Conservation (phyloP, 1,284 basidiomycete genomes). For the Hypsizygus ulmarius region DNA sequence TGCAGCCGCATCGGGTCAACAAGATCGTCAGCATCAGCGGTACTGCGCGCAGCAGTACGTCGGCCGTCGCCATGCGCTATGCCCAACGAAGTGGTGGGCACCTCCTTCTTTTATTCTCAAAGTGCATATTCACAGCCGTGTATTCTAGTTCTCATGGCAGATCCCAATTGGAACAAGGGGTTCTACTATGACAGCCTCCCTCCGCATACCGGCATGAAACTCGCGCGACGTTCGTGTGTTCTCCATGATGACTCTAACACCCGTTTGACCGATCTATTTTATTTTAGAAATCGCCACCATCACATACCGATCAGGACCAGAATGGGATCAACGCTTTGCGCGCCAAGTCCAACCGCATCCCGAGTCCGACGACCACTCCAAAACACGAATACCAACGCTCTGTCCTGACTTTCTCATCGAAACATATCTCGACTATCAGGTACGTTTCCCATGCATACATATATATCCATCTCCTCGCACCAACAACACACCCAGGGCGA, state of each 20-base stretch:
- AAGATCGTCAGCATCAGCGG: conserved; percentile 94
- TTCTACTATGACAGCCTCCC: conserved; percentile 96
- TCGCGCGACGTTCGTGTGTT: conserved; percentile 82
- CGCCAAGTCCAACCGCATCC: conserved; percentile 60
- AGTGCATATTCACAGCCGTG: conserved; percentile 10
- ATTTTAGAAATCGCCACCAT: conserved; percentile 97
- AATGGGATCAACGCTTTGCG: conserved; percentile 98
- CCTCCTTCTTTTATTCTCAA: neutral
- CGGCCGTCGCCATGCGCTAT: conserved; percentile 93
- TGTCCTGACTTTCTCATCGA: conserved; percentile 99
- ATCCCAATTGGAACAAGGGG: conserved; percentile 99
- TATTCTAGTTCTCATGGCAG: conserved; percentile 88
- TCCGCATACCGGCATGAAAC: conserved; percentile 97
- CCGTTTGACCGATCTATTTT: conserved; percentile 6
- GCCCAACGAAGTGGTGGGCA: conserved; percentile 89
- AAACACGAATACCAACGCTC: conserved; percentile 65
- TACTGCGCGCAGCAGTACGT: conserved; percentile 87
- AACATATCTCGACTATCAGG: conserved; percentile 97
- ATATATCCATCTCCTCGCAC: neutral
- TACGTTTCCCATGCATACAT: conserved; percentile 21
- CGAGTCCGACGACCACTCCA: conserved; percentile 27
- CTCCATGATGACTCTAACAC: neutral
- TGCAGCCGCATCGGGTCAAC: conserved; percentile 86
- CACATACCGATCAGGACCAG: conserved; percentile 97
- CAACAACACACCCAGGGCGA: conserved; percentile 58